Conservation (phyloP, 306 rosid genomes). For the Rosa persica region DNA sequence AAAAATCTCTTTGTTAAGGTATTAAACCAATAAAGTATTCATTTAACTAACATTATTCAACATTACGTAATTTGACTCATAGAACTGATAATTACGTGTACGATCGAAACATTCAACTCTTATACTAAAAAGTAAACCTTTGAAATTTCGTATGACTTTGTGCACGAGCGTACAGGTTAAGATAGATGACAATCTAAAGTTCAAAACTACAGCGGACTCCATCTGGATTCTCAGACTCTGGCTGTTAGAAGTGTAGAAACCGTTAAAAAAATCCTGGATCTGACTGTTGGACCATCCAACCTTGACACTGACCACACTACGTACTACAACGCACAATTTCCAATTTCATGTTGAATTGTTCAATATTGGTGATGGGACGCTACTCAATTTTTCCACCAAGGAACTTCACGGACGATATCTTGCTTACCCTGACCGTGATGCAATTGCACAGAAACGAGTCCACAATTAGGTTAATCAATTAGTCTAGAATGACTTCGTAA, state of each 20-base stretch:
- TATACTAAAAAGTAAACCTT: background rate
- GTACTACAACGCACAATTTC: background rate
- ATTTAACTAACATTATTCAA: too few relatives aligned
- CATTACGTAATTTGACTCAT: too few relatives aligned
- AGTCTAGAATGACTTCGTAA: background rate
- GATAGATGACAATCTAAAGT: background rate
- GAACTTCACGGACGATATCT: background rate
- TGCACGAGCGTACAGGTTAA: background rate
- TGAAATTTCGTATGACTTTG: background rate
- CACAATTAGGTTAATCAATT: background rate
- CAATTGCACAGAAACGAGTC: background rate
- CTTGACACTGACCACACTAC: conserved; percentile 3
- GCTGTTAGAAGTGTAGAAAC: background rate
- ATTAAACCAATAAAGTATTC: too few relatives aligned
- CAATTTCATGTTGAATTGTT: background rate
- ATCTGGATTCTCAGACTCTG: background rate
- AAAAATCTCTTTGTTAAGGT: too few relatives aligned
- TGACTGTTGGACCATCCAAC: background rate
- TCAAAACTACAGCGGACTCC: background rate
- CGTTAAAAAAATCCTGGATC: background rate
- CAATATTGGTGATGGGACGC: background rate
- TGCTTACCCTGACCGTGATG: background rate
- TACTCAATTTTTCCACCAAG: background rate
- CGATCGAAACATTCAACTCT: background rate
- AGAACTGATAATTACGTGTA: background rate